These are phyloP conservation scores for Cydonia oblonga DNA, from an alignment of 331 rosid species.

Conservation along the genomic window DNA sequence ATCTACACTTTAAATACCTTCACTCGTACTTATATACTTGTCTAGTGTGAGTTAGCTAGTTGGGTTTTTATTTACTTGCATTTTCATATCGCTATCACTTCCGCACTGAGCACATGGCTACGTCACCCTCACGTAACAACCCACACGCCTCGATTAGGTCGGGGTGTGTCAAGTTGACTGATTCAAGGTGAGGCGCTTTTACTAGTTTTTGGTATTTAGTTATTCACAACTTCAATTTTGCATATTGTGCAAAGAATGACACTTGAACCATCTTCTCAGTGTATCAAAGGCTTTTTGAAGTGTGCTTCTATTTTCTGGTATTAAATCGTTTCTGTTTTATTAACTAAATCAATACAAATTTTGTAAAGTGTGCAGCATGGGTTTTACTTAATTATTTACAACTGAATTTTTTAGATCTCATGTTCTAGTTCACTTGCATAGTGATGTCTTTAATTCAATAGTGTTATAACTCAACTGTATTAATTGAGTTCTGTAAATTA, in stretches of 20 bases:
- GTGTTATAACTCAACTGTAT: background rate
- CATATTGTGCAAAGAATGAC: background rate
- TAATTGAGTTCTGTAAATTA: background rate
- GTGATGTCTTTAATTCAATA: background rate
- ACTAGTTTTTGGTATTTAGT: background rate
- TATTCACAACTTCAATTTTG: background rate
- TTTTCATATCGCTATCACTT: too few relatives aligned
- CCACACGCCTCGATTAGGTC: too few relatives aligned
- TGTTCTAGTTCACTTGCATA: background rate
- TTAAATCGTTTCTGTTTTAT: background rate
- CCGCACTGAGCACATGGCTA: too few relatives aligned
- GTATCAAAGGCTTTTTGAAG: background rate
- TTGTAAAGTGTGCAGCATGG: background rate
- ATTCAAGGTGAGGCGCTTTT: slow-evolving; percentile 51
- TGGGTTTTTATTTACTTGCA: too few relatives aligned
- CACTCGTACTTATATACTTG: too few relatives aligned
- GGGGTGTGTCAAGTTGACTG: too few relatives aligned
- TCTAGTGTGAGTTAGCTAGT: too few relatives aligned
- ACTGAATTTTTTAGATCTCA: background rate
- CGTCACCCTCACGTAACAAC: too few relatives aligned
- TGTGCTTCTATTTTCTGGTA: background rate
- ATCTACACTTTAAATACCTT: too few relatives aligned
- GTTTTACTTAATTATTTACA: too few relatives aligned
- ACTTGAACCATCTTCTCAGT: background rate
- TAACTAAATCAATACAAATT: background rate